These are phyloP conservation scores for Venturia pyrina DNA, from an alignment of 2,329 filamentous ascomycete species.

Conservation along the genomic window DNA sequence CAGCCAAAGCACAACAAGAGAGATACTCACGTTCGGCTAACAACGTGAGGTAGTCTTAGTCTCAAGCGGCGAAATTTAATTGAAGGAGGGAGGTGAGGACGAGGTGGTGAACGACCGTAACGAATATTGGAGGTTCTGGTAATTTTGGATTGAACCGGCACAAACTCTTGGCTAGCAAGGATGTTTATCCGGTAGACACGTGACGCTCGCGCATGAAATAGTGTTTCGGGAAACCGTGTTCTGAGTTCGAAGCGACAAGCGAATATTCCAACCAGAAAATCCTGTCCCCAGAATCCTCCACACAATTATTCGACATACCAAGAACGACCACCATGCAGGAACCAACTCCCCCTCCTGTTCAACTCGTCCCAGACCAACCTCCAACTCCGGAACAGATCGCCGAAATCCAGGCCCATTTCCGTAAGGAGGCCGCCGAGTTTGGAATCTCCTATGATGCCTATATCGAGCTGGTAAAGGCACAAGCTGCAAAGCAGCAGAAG, in stretches of 20 bases:
- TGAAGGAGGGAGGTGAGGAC: not conserved
- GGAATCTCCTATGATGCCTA: slow-evolving; percentile 83
- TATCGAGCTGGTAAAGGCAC: slow-evolving; percentile 45
- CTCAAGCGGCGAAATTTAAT: slow-evolving; percentile 18
- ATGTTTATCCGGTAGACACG: not conserved
- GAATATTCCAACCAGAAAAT: not conserved
- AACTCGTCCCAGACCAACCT: slow-evolving; percentile 31
- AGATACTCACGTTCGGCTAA: slow-evolving; percentile 67
- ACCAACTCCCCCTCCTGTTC: slow-evolving; percentile 16
- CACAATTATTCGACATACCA: not conserved
- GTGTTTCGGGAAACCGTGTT: not conserved
- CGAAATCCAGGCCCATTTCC: slow-evolving; percentile 72
- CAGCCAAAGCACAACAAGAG: slow-evolving; percentile 41
- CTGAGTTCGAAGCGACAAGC: not conserved
- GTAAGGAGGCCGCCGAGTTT: slow-evolving; percentile 70
- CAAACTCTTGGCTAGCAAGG: not conserved
- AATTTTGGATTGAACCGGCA: not conserved
- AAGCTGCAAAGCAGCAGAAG: slow-evolving; percentile 48
- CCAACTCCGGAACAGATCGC: slow-evolving; percentile 79
- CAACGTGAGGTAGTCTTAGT: slow-evolving; percentile 59
- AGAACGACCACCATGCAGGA: slow-evolving; percentile 15
- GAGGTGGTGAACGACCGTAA: not conserved
- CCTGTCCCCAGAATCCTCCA: not conserved
- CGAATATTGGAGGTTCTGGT: not conserved
- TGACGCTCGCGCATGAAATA: not conserved